phyloP scores from a whole-genome alignment of 495 filamentous ascomycete species.

The Cryomyces antarcticus region DNA sequence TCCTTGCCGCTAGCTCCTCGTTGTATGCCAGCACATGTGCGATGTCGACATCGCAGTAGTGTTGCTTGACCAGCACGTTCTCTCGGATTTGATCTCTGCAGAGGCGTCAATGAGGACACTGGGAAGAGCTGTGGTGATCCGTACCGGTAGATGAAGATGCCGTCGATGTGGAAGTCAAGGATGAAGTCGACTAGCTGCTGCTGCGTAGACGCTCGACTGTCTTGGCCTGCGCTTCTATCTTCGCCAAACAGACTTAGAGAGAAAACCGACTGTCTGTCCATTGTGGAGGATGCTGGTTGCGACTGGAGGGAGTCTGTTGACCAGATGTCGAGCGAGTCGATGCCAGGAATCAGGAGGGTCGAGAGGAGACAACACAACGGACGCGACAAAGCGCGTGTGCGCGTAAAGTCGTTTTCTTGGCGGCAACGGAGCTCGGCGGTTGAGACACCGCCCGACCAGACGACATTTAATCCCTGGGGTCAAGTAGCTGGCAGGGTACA shows the following conservation, averaged over 20 bases:
- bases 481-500: too few relatives aligned
- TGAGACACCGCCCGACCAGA: too few relatives aligned
- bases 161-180: conserved; percentile 85
- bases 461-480: too few relatives aligned
- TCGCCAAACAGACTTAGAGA: conserved; percentile 60
- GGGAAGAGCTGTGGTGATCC: conserved; percentile 1
- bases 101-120: conserved; percentile 1
- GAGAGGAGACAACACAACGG: too few relatives aligned
- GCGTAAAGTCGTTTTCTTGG: too few relatives aligned
- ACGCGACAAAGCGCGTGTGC: too few relatives aligned
- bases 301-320: too few relatives aligned
- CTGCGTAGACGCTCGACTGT: conserved; percentile 34
- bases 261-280: conserved; percentile 81
- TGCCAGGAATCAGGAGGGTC: too few relatives aligned
- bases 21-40: conserved; percentile 92
- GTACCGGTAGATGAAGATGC: conserved; percentile 88
- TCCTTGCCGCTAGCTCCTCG: conserved; percentile 80
- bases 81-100: conserved; percentile 83
- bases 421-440: too few relatives aligned
- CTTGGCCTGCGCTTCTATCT: conserved; percentile 32
- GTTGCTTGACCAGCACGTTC: conserved; percentile 86
- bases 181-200: conserved; percentile 53
- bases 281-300: conserved; percentile 14
- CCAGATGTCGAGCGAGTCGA: too few relatives aligned
- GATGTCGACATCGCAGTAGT: conserved; percentile 93